phyloP scores from a whole-genome alignment of 169 alveolate genomes.

The Eimeria tenella region DNA sequence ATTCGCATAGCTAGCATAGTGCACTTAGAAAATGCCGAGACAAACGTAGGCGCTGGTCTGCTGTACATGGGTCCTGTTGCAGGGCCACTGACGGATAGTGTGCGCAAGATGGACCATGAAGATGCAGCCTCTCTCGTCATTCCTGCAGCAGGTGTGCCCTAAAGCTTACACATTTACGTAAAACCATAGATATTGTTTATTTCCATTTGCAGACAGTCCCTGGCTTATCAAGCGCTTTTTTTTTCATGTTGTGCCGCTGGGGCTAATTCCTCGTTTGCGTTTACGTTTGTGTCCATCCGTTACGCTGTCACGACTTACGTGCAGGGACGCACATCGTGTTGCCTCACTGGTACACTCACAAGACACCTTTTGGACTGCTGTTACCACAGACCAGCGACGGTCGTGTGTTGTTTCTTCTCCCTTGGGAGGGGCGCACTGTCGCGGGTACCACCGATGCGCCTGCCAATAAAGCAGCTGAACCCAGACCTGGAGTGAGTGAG shows the following conservation, averaged over 20 bases:
- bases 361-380: slow-evolving; percentile 90
- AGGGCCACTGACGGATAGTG: slow-evolving; percentile 80
- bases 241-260: not conserved
- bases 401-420: slow-evolving; percentile 93
- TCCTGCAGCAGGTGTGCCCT: slow-evolving; percentile 79
- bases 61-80: not conserved
- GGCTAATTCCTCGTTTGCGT: not conserved
- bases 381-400: slow-evolving; percentile 96
- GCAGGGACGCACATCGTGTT: slow-evolving; percentile 68
- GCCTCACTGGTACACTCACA: slow-evolving; percentile 76
- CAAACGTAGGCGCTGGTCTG: too few species aligned
- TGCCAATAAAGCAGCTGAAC: slow-evolving; percentile 85
- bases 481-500: slow-evolving; percentile 86
- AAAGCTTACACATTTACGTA: not conserved
- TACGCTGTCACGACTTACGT: not conserved
- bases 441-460: slow-evolving; percentile 95
- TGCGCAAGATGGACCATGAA: slow-evolving; percentile 71
- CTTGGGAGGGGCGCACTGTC: slow-evolving; percentile 91
- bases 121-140: slow-evolving; percentile 50
- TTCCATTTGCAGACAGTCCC: too few species aligned
- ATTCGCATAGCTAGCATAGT: too few species aligned
- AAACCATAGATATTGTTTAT: too few species aligned
- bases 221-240: not conserved
- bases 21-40: too few species aligned
- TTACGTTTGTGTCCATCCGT: not conserved